Percentiles rank a stretch among this genome's conserved stretches.
These are phyloP conservation scores for Carex parvula DNA, from an alignment of 176 grass and related monocot genomes.

Conservation along the genomic window DNA sequence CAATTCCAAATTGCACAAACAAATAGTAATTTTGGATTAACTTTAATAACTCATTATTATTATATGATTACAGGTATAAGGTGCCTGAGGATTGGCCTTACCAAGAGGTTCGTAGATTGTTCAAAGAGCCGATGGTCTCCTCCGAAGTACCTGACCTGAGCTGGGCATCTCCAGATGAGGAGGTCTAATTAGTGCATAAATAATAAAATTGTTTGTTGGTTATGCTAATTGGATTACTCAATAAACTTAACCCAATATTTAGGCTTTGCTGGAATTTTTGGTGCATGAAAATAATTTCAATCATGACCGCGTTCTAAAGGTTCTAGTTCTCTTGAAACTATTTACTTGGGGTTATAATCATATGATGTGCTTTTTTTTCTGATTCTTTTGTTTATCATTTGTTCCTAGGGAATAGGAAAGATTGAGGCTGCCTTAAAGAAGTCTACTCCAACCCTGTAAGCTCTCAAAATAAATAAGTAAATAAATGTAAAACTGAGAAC, in stretches of 20 bases:
- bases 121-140: slow-evolving; percentile 72
- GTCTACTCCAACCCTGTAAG: slow-evolving; percentile 55
- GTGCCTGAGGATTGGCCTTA: slow-evolving; percentile 95
- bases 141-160: slow-evolving; percentile 55
- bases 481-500: neutral
- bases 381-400: slow-evolving; percentile 19
- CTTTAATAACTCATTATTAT: neutral
- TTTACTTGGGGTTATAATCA: slow-evolving; percentile 24
- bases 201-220: neutral
- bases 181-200: slow-evolving; percentile 41
- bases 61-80: slow-evolving; percentile 50
- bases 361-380: neutral
- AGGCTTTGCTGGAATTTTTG: slow-evolving; percentile 74
- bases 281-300: slow-evolving; percentile 81
- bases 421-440: slow-evolving; percentile 68
- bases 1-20: neutral
- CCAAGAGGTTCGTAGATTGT: slow-evolving; percentile 68
- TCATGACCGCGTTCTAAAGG: slow-evolving; percentile 73
- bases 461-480: neutral
- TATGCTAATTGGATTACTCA: slow-evolving; percentile 15
- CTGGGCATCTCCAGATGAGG: slow-evolving; percentile 57
- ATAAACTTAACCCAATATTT: slow-evolving; percentile 22
- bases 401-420: slow-evolving; percentile 68
- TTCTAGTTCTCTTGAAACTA: slow-evolving; percentile 23
- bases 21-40: neutral